These are phyloP conservation scores for Curvularia verruculosa DNA, from an alignment of 2,329 filamentous ascomycete genomes.

Conservation along the genomic window DNA sequence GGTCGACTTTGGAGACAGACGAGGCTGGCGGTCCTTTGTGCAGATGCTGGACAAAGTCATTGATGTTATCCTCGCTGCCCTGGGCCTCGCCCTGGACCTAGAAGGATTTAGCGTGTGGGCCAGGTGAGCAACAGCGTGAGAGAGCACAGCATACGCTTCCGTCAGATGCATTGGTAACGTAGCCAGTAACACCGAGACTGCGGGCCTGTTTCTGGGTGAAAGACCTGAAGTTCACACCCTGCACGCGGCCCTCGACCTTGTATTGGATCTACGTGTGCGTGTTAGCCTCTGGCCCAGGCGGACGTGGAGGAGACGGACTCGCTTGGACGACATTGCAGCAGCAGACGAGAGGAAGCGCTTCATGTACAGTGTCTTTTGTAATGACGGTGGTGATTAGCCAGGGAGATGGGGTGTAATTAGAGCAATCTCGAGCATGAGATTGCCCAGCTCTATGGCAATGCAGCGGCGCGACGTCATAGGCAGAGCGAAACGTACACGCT, in stretches of 20 bases:
- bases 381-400: background rate
- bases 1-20: slow-evolving; percentile 75
- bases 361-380: slow-evolving; percentile 21
- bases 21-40: slow-evolving; percentile 75
- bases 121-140: background rate
- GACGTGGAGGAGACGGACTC: slow-evolving; percentile 32
- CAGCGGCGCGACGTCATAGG: slow-evolving; percentile 18
- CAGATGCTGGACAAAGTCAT: slow-evolving; percentile 75
- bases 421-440: background rate
- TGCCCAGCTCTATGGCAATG: background rate
- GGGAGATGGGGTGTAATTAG: background rate
- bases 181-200: slow-evolving; percentile 53
- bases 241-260: slow-evolving; percentile 55
- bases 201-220: slow-evolving; percentile 54
- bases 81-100: slow-evolving; percentile 92
- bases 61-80: slow-evolving; percentile 68
- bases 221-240: slow-evolving; percentile 60
- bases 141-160: slow-evolving; percentile 49
- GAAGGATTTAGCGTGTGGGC: slow-evolving; percentile 15
- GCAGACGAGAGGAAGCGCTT: slow-evolving; percentile 37
- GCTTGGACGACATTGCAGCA: slow-evolving; percentile 44
- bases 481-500: slow-evolving; percentile 9
- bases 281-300: slow-evolving; percentile 24
- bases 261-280: slow-evolving; percentile 51
- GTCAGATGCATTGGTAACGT: slow-evolving; percentile 55